These are phyloP conservation scores for Rubroshorea leprosula DNA, from an alignment of 345 rosid genomes.

Conservation along the genomic window DNA sequence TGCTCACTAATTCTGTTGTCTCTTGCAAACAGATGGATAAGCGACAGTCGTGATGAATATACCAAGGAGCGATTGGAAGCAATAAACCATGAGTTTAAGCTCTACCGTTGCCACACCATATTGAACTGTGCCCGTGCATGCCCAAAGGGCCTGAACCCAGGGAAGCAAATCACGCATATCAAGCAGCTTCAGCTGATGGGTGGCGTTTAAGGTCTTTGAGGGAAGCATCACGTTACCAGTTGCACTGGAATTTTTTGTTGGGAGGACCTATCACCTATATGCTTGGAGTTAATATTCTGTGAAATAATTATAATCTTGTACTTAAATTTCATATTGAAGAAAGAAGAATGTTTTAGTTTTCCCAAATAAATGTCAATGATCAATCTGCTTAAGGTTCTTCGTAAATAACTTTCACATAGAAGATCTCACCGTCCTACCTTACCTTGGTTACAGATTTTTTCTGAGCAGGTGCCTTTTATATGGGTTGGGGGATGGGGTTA, in stretches of 20 bases:
- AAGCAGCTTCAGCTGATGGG: constrained; percentile 55
- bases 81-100: constrained; percentile 82
- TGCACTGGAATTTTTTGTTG: constrained; percentile 15
- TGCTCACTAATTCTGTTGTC: background rate
- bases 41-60: constrained; percentile 91
- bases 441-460: too few species aligned
- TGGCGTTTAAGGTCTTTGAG: constrained; percentile 11
- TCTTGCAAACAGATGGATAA: constrained; percentile 72
- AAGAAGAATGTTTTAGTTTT: background rate
- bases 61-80: constrained; percentile 84
- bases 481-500: too few species aligned
- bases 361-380: background rate
- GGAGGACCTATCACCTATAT: constrained; percentile 7
- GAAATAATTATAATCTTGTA: constrained; percentile 17
- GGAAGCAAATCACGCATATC: constrained; percentile 78
- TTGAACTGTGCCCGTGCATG: constrained; percentile 97
- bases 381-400: too few species aligned
- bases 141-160: constrained; percentile 97
- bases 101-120: constrained; percentile 91
- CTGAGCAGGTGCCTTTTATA: too few species aligned
- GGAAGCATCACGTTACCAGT: background rate
- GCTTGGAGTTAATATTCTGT: constrained; percentile 15
- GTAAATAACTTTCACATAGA: too few species aligned
- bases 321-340: constrained; percentile 1
- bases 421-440: too few species aligned